phyloP scores from a whole-genome alignment of 176 grass and related monocot genomes.

The Lolium perenne region DNA sequence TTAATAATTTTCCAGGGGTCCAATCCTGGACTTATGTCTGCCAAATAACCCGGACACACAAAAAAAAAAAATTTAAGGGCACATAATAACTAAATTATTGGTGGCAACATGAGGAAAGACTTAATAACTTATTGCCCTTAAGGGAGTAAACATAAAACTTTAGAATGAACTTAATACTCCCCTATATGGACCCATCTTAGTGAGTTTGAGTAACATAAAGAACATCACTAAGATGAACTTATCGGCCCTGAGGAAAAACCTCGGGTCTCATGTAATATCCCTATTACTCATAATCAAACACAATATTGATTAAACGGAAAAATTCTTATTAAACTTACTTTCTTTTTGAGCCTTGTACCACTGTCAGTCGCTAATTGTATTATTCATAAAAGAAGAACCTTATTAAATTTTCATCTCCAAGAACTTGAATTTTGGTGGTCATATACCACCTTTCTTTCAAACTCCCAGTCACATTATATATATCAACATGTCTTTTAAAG shows the following conservation, averaged over 20 bases:
- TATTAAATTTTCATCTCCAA: neutral
- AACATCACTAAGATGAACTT: neutral
- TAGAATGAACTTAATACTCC: neutral
- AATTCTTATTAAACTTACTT: too few relatives aligned
- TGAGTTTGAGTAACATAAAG: neutral
- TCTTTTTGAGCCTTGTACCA: neutral
- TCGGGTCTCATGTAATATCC: neutral
- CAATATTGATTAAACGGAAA: neutral
- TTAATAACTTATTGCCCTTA: neutral
- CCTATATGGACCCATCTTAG: neutral
- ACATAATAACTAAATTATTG: neutral
- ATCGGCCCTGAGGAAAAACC: neutral
- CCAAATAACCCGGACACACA: too few relatives aligned
- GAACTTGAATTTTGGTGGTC: too few relatives aligned
- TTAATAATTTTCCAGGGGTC: neutral
- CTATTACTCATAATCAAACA: neutral
- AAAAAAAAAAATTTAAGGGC: neutral
- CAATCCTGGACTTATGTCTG: too few relatives aligned
- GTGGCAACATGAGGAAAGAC: neutral
- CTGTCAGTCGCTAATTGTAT: neutral
- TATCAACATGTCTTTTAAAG: neutral
- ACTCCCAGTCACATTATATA: neutral
- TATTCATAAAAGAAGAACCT: neutral
- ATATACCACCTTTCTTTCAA: neutral
- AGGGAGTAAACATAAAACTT: neutral